A percentile compares a stretch with the other conserved stretches of the same genome.
These are phyloP conservation scores for Tremellales sp. DNA, from an alignment of 1,284 basidiomycete genomes.

Conservation along the genomic window DNA sequence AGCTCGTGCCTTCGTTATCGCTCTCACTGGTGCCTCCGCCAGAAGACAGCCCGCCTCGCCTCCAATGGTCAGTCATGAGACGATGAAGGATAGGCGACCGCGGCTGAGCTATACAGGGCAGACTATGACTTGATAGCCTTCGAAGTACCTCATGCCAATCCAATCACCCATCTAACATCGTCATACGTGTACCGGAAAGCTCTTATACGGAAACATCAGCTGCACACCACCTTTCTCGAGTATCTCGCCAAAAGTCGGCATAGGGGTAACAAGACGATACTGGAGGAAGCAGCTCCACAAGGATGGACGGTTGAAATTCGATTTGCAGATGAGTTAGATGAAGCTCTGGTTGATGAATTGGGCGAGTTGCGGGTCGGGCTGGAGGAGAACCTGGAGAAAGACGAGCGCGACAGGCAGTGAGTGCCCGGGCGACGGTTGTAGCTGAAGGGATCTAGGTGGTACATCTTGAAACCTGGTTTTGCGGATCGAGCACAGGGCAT, in stretches of 20 bases:
- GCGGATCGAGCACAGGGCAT: constrained; percentile 95
- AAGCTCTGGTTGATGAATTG: constrained; percentile 87
- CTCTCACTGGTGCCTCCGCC: constrained; percentile 27
- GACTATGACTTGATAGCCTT: constrained; percentile 77
- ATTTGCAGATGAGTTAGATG: constrained; percentile 92
- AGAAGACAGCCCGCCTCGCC: constrained; percentile 33
- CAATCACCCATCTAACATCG: constrained; percentile 61
- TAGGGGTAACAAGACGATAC: constrained; percentile 17
- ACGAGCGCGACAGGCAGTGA: constrained; percentile 50
- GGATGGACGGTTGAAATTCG: constrained; percentile 88
- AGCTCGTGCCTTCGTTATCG: constrained; percentile 31
- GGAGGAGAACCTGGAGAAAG: constrained; percentile 47
- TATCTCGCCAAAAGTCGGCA: constrained; percentile 66
- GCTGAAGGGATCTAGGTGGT: constrained; percentile 55
- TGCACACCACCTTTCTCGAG: constrained; percentile 70
- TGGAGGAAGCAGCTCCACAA: constrained; percentile 58
- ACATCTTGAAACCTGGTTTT: constrained; percentile 96
- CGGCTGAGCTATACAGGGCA: constrained; percentile 14
- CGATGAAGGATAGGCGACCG: not conserved
- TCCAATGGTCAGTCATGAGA: constrained; percentile 41
- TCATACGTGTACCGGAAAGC: constrained; percentile 88
- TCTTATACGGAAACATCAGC: constrained; percentile 90
- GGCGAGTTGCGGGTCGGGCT: constrained; percentile 75
- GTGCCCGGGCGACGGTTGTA: constrained; percentile 1
- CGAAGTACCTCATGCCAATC: constrained; percentile 55